Evolutionary conservation across 192 early-diverging fungal genomes (phyloP).

Genomic region (Coemansia sp.): DNA sequence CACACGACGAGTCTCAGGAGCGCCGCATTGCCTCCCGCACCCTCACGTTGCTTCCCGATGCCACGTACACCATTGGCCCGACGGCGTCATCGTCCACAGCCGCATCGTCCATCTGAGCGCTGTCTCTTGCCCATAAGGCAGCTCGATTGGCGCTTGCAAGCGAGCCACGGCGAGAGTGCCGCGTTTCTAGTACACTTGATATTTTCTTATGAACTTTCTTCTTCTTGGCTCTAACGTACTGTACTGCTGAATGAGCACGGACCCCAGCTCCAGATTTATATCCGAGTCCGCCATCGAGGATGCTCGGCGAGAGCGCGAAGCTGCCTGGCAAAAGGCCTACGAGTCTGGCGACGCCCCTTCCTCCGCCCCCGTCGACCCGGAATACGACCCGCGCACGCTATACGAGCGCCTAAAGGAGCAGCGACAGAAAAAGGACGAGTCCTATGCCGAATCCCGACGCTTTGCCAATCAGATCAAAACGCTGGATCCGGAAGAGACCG

Average conservation of each 20-base stretch:
- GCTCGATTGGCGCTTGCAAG: not conserved
- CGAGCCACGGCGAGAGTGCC: not conserved
- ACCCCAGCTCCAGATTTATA: slow-evolving; percentile 40
- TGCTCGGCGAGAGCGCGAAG: slow-evolving; percentile 33
- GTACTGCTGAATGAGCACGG: not conserved
- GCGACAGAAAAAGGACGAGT: slow-evolving; percentile 60
- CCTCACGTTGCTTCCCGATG: slow-evolving; percentile 34
- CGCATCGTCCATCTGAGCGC: slow-evolving; percentile 1
- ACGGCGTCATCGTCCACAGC: slow-evolving; percentile 1
- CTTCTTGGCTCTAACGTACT: too few species aligned
- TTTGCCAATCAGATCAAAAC: slow-evolving; percentile 58
- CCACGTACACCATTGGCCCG: slow-evolving; percentile 13
- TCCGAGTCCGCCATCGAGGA: slow-evolving; percentile 34
- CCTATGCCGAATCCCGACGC: slow-evolving; percentile 55
- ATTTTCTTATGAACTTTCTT: too few species aligned
- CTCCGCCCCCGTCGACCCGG: slow-evolving; percentile 2
- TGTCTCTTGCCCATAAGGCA: not conserved
- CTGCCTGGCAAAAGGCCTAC: slow-evolving; percentile 39
- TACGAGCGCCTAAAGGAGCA: slow-evolving; percentile 75
- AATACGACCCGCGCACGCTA: slow-evolving; percentile 70
- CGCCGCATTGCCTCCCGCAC: slow-evolving; percentile 54
- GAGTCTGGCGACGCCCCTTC: not conserved
- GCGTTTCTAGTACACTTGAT: not conserved
- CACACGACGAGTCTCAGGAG: slow-evolving; percentile 69
- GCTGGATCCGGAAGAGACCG: slow-evolving; percentile 67